A percentile compares a stretch with the other conserved stretches of the same genome.
These are phyloP conservation scores for Aspergillus versicolor DNA, from an alignment of 2,329 filamentous ascomycete genomes.

Conservation along the genomic window DNA sequence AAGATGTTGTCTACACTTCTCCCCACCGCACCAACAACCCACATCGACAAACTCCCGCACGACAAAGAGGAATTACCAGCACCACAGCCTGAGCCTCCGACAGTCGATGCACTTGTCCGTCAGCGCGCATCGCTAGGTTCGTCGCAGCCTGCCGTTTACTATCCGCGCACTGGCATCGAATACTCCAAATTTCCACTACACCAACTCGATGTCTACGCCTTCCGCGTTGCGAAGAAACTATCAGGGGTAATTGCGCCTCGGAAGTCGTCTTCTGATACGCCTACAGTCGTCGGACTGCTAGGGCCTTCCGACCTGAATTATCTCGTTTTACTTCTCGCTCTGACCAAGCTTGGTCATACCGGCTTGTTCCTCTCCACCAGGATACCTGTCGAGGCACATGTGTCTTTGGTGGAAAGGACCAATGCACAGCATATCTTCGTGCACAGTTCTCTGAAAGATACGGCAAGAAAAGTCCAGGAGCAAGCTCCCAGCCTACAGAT, in stretches of 20 bases:
- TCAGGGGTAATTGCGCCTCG: constrained; percentile 23
- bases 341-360: constrained; percentile 57
- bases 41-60: constrained; percentile 6
- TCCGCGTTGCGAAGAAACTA: constrained; percentile 31
- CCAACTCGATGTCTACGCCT: constrained; percentile 43
- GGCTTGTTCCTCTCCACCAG: constrained; percentile 56
- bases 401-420: constrained; percentile 48
- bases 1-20: constrained; percentile 15
- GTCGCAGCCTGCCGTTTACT: constrained; percentile 42
- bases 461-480: constrained; percentile 22
- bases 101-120: constrained; percentile 42
- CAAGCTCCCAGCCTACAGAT: constrained; percentile 22
- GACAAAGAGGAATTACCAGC: background rate
- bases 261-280: constrained; percentile 26
- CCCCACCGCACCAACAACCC: constrained; percentile 3
- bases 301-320: constrained; percentile 57
- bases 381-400: constrained; percentile 52
- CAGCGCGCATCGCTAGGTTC: constrained; percentile 36
- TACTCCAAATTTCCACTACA: constrained; percentile 50
- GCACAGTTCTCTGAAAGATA: constrained; percentile 24
- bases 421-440: constrained; percentile 37
- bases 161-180: constrained; percentile 44
- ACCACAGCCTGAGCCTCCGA: constrained; percentile 20
- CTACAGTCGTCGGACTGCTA: constrained; percentile 50
- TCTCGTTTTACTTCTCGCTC: constrained; percentile 53